Evolutionary conservation across 768 basidiomycete species (phyloP).

Genomic region (Mycena haematopus): DNA sequence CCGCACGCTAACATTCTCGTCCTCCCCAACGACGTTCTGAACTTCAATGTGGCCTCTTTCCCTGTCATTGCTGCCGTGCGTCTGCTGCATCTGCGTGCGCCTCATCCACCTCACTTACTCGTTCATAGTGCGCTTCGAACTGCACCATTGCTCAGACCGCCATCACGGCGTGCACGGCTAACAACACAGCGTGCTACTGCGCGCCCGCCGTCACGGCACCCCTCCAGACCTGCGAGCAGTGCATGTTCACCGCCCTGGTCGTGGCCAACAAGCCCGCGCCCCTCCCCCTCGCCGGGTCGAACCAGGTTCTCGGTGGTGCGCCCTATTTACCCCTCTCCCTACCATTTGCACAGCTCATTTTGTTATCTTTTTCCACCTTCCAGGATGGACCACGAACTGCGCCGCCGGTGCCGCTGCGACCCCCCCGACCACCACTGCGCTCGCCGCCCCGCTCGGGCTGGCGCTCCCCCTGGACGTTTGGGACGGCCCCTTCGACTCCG

Average conservation of each 20-base stretch:
- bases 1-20: slow-evolving; percentile 37
- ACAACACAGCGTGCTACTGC: slow-evolving; percentile 64
- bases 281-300: slow-evolving; percentile 65
- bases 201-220: slow-evolving; percentile 43
- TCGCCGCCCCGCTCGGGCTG: slow-evolving; percentile 50
- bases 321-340: not conserved
- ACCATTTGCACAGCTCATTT: not conserved
- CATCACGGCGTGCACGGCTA: slow-evolving; percentile 47
- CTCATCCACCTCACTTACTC: not conserved
- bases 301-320: slow-evolving; percentile 62
- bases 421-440: slow-evolving; percentile 34
- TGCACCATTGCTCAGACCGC: slow-evolving; percentile 36
- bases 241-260: slow-evolving; percentile 67
- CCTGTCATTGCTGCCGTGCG: slow-evolving; percentile 38
- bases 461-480: slow-evolving; percentile 51
- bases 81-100: slow-evolving; percentile 29
- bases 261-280: slow-evolving; percentile 51
- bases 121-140: slow-evolving; percentile 42
- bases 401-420: slow-evolving; percentile 45
- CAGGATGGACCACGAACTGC: slow-evolving; percentile 66
- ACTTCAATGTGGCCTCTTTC: slow-evolving; percentile 45
- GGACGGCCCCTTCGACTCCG: slow-evolving; percentile 63
- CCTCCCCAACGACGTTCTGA: slow-evolving; percentile 51
- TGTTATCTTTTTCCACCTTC: slow-evolving; percentile 17
- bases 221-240: slow-evolving; percentile 66